Base-by-base conservation (phyloP, 1,284 basidiomycete genomes). In the Binderoboletus segoi region DNA sequence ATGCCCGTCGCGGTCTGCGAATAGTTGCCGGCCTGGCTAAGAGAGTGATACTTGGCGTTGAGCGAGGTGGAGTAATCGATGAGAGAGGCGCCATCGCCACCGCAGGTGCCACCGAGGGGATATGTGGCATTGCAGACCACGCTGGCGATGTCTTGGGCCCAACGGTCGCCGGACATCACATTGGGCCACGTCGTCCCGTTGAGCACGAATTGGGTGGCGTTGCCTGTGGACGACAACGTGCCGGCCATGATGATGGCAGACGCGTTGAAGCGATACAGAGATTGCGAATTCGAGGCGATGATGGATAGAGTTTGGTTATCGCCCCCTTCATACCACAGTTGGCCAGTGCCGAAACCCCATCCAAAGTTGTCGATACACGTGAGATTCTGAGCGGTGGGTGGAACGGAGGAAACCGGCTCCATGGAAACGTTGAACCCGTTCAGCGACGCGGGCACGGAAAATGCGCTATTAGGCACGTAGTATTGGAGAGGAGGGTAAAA, bases 401-500 rank as follows among this genome's bases (percentile, higher is more conserved):
- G 62, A 26, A 64, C 2, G 1, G 59, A 55, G 12, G 61, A 47
- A 12, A 59, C 46, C 1, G 16, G 20, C 16, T 65, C 64, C 46
- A 49, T 32, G 20, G 64, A 56, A 3, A 67, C 32, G 12, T 67
- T 47, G 41, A 66, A 59, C 20, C 61, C 54, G 35, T 64, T 66
- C 16, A 66, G 15, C 11, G n/a, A 37, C 10, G 52, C 47, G 8
- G 51, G 24, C 21, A 53, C 21, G 2, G 53, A 57, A 30, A 61
- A 65, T 0, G 32, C 48, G 18, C 13, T 16, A 38, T 52, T 35
- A 3, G n/a, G 8, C 2, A 2, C 21, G 11, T n/a, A 12, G 4
- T 26, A 3, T 5, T 40, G 52, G 13, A 53, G 43, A 35, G 64
- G 59, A 38, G 64, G 66, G 42, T 62, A 68, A 35, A 53, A 63